phyloP scores from a whole-genome alignment of 768 basidiomycete species.

The Tephrocybe sp. region DNA sequence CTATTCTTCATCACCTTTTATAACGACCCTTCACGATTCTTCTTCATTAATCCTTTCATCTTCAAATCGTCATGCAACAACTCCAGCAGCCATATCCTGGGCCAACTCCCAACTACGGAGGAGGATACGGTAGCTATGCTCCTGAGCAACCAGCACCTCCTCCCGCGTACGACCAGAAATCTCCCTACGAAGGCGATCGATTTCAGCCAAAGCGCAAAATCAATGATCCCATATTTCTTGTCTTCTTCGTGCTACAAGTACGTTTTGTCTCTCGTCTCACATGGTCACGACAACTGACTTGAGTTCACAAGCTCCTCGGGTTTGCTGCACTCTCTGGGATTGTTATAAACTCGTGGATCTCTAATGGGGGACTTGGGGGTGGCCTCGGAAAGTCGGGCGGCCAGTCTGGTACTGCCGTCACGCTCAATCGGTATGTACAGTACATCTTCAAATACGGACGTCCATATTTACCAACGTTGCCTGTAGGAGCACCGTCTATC shows the following conservation, averaged over 20 bases:
- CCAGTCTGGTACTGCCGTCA: slow-evolving; percentile 55
- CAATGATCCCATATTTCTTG: slow-evolving; percentile 71
- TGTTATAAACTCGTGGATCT: slow-evolving; percentile 61
- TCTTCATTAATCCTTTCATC: background rate
- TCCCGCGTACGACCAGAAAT: slow-evolving; percentile 38
- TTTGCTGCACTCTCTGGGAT: slow-evolving; percentile 70
- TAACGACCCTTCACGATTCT: background rate
- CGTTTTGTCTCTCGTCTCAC: slow-evolving; percentile 1
- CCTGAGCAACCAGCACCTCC: slow-evolving; percentile 18
- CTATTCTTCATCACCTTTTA: background rate
- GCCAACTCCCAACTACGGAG: slow-evolving; percentile 38
- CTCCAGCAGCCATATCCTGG: slow-evolving; percentile 35
- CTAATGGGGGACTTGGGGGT: slow-evolving; percentile 67
- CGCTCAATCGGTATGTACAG: slow-evolving; percentile 60
- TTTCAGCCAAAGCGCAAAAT: slow-evolving; percentile 69
- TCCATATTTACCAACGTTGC: no score
- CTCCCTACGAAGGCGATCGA: slow-evolving; percentile 59
- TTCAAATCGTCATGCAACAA: background rate
- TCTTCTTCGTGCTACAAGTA: slow-evolving; percentile 74
- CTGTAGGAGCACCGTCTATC: slow-evolving; percentile 69
- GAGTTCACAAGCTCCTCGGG: slow-evolving; percentile 53
- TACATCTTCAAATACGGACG: background rate
- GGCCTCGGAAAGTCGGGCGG: slow-evolving; percentile 64
- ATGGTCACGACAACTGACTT: no score
- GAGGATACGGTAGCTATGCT: slow-evolving; percentile 24